Conservation (phyloP, 768 basidiomycete species). For the Fomitopsis pulvina region DNA sequence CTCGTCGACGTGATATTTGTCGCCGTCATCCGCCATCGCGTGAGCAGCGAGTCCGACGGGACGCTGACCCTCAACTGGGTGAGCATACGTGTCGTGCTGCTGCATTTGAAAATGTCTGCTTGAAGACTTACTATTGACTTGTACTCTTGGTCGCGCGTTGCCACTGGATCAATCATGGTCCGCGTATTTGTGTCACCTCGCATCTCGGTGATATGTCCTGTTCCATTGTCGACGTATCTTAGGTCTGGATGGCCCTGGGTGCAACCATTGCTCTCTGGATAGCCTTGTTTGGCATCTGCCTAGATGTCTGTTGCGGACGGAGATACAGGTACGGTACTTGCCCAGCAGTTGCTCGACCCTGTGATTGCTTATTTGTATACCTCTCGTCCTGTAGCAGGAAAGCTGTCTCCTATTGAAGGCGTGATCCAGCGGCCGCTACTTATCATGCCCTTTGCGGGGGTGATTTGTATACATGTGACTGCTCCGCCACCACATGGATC, state of each 20-base stretch:
- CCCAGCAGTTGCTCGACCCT: background rate
- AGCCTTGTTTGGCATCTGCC: slow-evolving; percentile 29
- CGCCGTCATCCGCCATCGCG: slow-evolving; percentile 35
- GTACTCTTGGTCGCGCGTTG: background rate
- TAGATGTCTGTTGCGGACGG: slow-evolving; percentile 28
- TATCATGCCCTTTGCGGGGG: too few relatives aligned
- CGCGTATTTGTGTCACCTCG: slow-evolving; percentile 4
- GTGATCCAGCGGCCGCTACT: too few relatives aligned
- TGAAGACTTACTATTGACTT: background rate
- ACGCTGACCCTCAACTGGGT: slow-evolving; percentile 37
- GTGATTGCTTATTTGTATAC: background rate
- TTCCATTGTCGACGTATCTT: slow-evolving; percentile 7
- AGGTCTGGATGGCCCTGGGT: slow-evolving; percentile 51
- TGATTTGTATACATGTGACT: too few relatives aligned
- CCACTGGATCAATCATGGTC: too few relatives aligned
- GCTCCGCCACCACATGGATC: background rate
- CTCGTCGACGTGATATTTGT: slow-evolving; percentile 47
- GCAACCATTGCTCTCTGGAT: slow-evolving; percentile 45
- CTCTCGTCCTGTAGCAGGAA: background rate
- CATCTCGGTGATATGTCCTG: background rate
- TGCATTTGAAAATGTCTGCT: background rate
- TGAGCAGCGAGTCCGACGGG: slow-evolving; percentile 36
- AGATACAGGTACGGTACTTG: slow-evolving; percentile 12
- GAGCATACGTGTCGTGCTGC: slow-evolving; percentile 12
- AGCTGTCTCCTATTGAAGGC: background rate